phyloP scores from a whole-genome alignment of 2,329 filamentous ascomycete genomes.

The Ciborinia camelliae region DNA sequence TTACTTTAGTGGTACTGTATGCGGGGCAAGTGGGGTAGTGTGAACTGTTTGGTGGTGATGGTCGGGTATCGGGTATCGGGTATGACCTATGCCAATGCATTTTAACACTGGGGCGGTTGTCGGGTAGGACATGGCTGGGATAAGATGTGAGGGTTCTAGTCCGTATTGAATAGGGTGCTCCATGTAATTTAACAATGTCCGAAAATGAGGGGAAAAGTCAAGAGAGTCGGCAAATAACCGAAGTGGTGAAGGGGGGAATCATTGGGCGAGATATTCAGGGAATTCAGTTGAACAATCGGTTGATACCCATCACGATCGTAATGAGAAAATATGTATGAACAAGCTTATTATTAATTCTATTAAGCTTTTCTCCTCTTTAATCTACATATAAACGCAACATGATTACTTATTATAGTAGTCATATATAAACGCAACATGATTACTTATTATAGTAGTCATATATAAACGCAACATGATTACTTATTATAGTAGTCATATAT shows the following conservation, averaged over 20 bases:
- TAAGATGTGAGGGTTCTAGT: not conserved
- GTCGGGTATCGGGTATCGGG: not conserved
- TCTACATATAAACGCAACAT: not conserved
- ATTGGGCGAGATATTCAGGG: no score
- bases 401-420: not conserved
- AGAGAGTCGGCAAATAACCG: no score
- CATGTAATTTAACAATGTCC: no score
- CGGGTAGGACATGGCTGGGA: not conserved
- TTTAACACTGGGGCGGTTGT: no score
- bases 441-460: not conserved
- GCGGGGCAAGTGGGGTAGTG: slow-evolving; percentile 3
- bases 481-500: not conserved
- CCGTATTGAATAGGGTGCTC: no score
- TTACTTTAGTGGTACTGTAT: no score
- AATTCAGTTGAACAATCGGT: not conserved
- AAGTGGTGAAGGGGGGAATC: no score
- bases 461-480: not conserved
- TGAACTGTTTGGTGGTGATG: not conserved
- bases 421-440: not conserved
- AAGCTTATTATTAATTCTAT: not conserved
- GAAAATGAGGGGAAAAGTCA: no score
- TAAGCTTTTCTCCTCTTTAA: not conserved
- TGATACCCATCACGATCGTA: not conserved
- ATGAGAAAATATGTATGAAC: not conserved
- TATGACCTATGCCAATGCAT: no score